These are phyloP conservation scores for Trametes sp. DNA, from an alignment of 1,284 basidiomycete genomes.

Conservation along the genomic window DNA sequence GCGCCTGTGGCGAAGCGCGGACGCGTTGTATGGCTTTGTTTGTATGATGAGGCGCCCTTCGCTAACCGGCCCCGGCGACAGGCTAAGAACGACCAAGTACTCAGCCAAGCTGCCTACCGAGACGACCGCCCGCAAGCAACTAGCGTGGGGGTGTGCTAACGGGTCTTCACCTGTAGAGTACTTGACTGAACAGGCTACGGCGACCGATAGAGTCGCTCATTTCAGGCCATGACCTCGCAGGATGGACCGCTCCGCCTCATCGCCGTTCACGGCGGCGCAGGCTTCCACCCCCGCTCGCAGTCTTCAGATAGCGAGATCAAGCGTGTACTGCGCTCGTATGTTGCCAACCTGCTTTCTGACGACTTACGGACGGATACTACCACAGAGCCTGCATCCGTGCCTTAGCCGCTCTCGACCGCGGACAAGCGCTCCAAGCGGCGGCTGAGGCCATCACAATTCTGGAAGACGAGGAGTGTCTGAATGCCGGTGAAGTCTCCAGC, in stretches of 20 bases:
- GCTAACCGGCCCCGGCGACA: background rate
- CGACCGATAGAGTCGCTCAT: no score
- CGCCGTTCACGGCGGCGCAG: conserved; percentile 76
- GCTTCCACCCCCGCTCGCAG: conserved; percentile 52
- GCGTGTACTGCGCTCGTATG: conserved; percentile 59
- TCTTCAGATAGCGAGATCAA: conserved; percentile 57
- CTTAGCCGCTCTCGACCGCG: conserved; percentile 34
- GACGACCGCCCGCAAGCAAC: background rate
- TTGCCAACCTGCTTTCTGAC: background rate
- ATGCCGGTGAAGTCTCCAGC: conserved; percentile 59
- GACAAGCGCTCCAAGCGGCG: conserved; percentile 51
- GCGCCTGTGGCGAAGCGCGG: conserved; percentile 33
- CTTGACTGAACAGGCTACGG: no score
- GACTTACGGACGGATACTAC: background rate
- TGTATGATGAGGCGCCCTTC: conserved; percentile 11
- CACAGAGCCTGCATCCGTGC: conserved; percentile 56
- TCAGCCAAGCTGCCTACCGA: no score
- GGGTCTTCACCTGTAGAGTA: no score
- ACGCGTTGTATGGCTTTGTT: conserved; percentile 33
- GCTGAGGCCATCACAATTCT: conserved; percentile 60
- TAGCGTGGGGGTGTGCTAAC: background rate
- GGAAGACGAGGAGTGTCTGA: conserved; percentile 68
- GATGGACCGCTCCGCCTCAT: conserved; percentile 37
- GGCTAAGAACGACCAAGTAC: no score
- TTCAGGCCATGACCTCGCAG: no score